Evolutionary conservation across 1,284 basidiomycete species (phyloP).

Genomic region (Kalmanozyma brasiliensis): DNA sequence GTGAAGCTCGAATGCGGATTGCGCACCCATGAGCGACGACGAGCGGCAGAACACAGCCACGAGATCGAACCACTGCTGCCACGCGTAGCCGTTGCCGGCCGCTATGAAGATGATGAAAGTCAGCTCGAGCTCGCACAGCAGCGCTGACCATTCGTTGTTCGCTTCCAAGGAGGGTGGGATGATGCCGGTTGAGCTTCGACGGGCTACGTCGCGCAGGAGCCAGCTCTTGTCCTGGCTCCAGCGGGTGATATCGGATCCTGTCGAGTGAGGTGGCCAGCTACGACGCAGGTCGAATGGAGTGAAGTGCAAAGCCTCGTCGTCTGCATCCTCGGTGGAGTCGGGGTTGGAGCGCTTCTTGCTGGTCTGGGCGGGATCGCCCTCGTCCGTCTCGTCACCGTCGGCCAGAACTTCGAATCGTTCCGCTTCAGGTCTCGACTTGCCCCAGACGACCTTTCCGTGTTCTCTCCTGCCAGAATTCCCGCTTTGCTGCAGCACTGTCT

Average conservation of each 20-base stretch:
- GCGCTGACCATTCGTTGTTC: slow-evolving; percentile 3
- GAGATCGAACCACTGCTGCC: slow-evolving; percentile 48
- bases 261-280: slow-evolving; percentile 58
- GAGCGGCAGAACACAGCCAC: slow-evolving; percentile 47
- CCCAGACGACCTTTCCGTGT: slow-evolving; percentile 31
- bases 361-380: neutral
- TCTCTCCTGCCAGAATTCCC: slow-evolving; percentile 13
- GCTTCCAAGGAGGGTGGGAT: neutral
- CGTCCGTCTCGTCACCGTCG: neutral
- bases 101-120: slow-evolving; percentile 44
- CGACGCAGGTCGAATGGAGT: slow-evolving; percentile 54
- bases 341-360: too few species aligned
- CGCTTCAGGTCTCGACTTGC: slow-evolving; percentile 18
- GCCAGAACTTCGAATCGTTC: slow-evolving; percentile 6
- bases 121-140: slow-evolving; percentile 52
- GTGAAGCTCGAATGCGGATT: slow-evolving; percentile 27
- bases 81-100: slow-evolving; percentile 38
- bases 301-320: slow-evolving; percentile 34
- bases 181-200: slow-evolving; percentile 19
- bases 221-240: slow-evolving; percentile 66
- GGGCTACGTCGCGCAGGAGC: slow-evolving; percentile 50
- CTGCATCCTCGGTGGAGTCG: neutral
- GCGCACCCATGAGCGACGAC: slow-evolving; percentile 40
- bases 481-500: neutral
- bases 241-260: slow-evolving; percentile 51